Conservation (phyloP, 768 basidiomycete genomes). For the Lentinula detonsa region DNA sequence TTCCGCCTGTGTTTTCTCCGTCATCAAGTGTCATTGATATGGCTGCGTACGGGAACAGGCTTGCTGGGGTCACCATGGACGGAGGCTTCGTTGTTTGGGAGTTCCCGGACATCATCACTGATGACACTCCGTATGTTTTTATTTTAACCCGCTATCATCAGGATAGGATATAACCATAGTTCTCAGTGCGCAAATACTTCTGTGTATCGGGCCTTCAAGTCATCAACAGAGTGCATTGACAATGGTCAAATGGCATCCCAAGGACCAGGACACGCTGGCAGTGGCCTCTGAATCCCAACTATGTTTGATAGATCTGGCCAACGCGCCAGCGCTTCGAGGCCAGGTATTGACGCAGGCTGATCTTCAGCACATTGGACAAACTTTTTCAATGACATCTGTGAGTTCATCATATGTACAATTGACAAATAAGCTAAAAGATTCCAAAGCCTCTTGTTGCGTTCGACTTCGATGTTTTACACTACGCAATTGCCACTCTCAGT, state of each 20-base stretch:
- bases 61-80: conserved; percentile 83
- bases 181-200: conserved; percentile 55
- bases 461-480: conserved; percentile 76
- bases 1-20: conserved; percentile 55
- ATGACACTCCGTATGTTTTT: conserved; percentile 71
- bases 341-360: conserved; percentile 67
- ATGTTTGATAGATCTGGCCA: conserved; percentile 69
- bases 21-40: conserved; percentile 73
- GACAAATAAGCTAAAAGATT: not conserved
- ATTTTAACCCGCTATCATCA: not conserved
- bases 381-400: conserved; percentile 68
- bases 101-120: conserved; percentile 74
- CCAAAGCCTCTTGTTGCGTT: conserved; percentile 75
- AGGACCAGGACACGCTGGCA: conserved; percentile 71
- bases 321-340: conserved; percentile 52
- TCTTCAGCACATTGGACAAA: conserved; percentile 60
- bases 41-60: conserved; percentile 77
- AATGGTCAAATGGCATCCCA: conserved; percentile 87
- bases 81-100: conserved; percentile 91
- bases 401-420: conserved; percentile 19
- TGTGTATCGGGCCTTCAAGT: conserved; percentile 62
- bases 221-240: conserved; percentile 57
- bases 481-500: conserved; percentile 75
- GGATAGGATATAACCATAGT: conserved; percentile 4
- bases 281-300: conserved; percentile 77